Evolutionary conservation across 371 early-diverging fungal genomes (phyloP).

Genomic region (Mucor velutinosus): DNA sequence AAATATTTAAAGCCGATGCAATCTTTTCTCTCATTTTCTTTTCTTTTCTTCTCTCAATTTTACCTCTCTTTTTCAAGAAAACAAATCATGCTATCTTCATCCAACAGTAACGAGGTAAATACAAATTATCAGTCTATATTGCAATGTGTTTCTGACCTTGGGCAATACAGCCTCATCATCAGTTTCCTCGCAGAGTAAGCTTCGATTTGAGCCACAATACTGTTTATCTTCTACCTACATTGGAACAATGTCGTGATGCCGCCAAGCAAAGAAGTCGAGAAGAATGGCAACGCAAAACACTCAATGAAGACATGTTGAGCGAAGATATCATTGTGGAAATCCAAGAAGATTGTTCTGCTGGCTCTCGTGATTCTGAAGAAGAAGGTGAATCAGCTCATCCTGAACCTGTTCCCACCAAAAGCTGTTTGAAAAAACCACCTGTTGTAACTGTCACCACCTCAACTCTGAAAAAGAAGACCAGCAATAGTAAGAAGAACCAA

Average conservation of each 20-base stretch:
- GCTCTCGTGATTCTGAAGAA: constrained; percentile 8
- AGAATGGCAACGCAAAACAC: constrained; percentile 33
- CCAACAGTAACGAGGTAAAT: neutral
- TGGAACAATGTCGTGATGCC: constrained; percentile 37
- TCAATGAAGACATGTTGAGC: constrained; percentile 40
- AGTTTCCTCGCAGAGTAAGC: constrained; percentile 40
- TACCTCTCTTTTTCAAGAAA: neutral
- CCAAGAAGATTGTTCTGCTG: constrained; percentile 23
- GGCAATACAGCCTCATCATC: neutral
- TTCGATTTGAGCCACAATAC: constrained; percentile 49
- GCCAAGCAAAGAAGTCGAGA: constrained; percentile 34
- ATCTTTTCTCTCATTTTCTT: neutral
- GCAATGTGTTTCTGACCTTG: neutral
- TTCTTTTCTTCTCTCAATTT: neutral
- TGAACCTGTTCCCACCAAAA: constrained; percentile 9
- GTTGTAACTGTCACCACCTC: neutral
- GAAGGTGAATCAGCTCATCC: constrained; percentile 1
- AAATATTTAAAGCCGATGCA: neutral
- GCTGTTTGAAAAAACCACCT: constrained; percentile 30
- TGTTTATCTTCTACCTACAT: constrained; percentile 43
- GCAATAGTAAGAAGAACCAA: constrained; percentile 15
- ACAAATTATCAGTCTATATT: neutral
- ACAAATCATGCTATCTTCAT: constrained; percentile 15
- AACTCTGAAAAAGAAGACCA: neutral
- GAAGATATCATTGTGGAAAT: constrained; percentile 50